These are phyloP conservation scores for Daldinia eschscholtzii DNA, from an alignment of 2,329 filamentous ascomycete genomes.

Conservation along the genomic window DNA sequence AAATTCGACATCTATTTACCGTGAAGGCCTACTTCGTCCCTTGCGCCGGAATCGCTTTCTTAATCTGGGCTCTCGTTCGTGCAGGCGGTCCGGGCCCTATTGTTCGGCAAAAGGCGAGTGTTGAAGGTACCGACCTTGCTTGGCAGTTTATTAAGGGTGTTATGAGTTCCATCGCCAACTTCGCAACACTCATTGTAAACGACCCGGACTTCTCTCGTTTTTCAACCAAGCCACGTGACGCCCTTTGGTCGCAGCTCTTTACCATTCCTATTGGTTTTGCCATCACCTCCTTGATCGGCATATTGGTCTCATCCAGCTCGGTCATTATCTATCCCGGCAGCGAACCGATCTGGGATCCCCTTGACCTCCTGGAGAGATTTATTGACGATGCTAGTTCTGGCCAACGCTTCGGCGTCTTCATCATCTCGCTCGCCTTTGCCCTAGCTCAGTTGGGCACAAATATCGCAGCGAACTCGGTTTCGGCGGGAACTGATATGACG, in stretches of 20 bases:
- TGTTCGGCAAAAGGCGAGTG: constrained; percentile 73
- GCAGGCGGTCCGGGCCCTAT: constrained; percentile 89
- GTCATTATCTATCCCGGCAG: constrained; percentile 72
- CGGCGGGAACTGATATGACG: constrained; percentile 85
- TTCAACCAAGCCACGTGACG: constrained; percentile 79
- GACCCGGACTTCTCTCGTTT: constrained; percentile 90
- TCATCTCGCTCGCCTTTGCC: constrained; percentile 77
- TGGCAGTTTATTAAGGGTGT: constrained; percentile 89
- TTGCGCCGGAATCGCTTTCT: constrained; percentile 83
- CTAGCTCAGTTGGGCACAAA: constrained; percentile 89
- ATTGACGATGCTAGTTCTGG: constrained; percentile 75
- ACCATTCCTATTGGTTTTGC: constrained; percentile 79
- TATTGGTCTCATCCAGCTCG: constrained; percentile 80
- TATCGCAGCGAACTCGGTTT: constrained; percentile 87
- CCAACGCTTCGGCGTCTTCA: constrained; percentile 80
- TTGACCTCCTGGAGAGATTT: constrained; percentile 75
- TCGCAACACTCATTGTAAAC: constrained; percentile 86
- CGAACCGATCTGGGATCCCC: constrained; percentile 79
- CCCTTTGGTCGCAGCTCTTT: constrained; percentile 83
- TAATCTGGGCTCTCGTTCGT: constrained; percentile 86
- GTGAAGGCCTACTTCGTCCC: constrained; percentile 90
- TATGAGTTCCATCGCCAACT: constrained; percentile 92
- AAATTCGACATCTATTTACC: constrained; percentile 90
- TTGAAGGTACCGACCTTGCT: constrained; percentile 75
- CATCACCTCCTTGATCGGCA: constrained; percentile 86